Base-by-base conservation (phyloP, 2,329 filamentous ascomycete genomes). In the Zymoseptoria pseudotritici region DNA sequence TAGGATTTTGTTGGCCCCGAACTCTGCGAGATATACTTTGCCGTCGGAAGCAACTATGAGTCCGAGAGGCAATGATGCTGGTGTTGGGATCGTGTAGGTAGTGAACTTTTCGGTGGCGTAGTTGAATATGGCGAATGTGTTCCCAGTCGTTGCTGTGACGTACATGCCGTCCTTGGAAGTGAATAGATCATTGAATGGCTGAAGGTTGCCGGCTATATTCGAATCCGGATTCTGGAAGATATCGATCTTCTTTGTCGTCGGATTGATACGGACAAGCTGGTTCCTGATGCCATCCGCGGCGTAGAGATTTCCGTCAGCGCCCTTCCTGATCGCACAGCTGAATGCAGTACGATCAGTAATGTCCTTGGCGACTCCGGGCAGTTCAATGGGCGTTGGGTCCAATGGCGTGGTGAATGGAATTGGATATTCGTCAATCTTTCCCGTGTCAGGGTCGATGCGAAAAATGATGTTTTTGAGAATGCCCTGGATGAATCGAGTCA, bases 121-220 rank as follows among this genome's bases (percentile, higher is more conserved):
- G 22, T 52, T 31, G 52, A 59, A 59, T 22, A 55, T 58, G 17
- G 58, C 52, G 7, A 58, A 53, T n/a, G 56, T 61, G 58, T 66
- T 66, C 11, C 63, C 66, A 4, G 64, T 64, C 3, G 65, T 69
- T 22, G 65, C 61, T 1, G 65, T 67, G 10, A 65, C 56, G 42
- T 63, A 69, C 29, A 69, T 63, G 20, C 64, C 66, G 50, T 65
- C 58, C 6, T 62, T 17, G 36, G 63, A 62, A 9, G 61, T 57
- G 53, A 63, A 67, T 20, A 69, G n/a, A 20, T 69, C 65, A 50
- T 69, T 68, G 56, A 68, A 66, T 1, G 59, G 58, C 42, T 66
- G 60, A 2, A 68, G 56, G 49, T 68, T 65, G 2, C 67, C 67
- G 2, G 55, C 26, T 3, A 63, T 59, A 21, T 66, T 64, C 4